phyloP scores from a whole-genome alignment of 495 filamentous ascomycete genomes.

The Tuber microsphaerosporum region DNA sequence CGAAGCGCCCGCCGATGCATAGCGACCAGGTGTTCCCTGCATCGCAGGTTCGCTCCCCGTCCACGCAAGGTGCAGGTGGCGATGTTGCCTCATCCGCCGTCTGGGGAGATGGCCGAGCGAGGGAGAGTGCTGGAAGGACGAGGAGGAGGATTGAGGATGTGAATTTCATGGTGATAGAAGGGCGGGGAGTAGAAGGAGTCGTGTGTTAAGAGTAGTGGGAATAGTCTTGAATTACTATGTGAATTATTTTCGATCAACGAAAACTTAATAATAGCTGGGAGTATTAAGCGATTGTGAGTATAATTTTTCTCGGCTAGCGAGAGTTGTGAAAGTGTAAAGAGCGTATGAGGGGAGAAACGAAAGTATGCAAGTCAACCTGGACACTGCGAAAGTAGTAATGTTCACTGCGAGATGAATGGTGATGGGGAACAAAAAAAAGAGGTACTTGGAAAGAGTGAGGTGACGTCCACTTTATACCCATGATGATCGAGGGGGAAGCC shows the following conservation, averaged over 20 bases:
- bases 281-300: neutral
- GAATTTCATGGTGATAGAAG: slow-evolving; percentile 1
- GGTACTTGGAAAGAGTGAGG: neutral
- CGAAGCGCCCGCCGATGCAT: neutral
- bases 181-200: neutral
- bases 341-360: neutral
- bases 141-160: slow-evolving; percentile 1
- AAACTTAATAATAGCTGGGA: neutral
- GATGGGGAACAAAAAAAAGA: neutral
- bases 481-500: neutral
- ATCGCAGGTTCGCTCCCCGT: neutral
- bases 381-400: neutral
- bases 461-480: neutral
- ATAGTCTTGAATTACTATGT: neutral
- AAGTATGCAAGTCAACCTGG: slow-evolving; percentile 4
- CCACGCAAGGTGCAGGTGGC: neutral
- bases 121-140: neutral
- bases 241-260: neutral
- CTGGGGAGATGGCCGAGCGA: neutral
- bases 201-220: neutral
- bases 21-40: neutral
- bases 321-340: neutral
- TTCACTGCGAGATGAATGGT: neutral
- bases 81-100: neutral
- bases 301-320: neutral